Conservation (phyloP, 2,329 filamentous ascomycete genomes). For the Ustulina deusta region DNA sequence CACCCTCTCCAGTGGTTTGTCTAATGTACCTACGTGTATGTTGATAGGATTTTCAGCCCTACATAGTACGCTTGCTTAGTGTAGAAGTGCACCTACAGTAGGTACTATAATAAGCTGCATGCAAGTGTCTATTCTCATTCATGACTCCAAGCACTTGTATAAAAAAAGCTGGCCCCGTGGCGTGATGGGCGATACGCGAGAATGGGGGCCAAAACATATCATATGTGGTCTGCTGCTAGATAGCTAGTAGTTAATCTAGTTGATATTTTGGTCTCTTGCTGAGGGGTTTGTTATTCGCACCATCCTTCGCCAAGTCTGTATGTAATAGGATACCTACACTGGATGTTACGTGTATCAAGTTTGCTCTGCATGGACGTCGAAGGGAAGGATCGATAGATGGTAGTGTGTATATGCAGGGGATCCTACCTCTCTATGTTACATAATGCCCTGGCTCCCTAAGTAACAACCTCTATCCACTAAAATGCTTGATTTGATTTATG, state of each 20-base stretch:
- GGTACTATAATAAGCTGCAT: constrained; percentile 9
- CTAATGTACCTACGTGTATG: neutral
- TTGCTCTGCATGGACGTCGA: neutral
- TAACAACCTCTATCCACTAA: constrained; percentile 13
- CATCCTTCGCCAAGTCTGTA: neutral
- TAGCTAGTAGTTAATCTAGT: too few relatives aligned
- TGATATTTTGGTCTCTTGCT: constrained; percentile 1
- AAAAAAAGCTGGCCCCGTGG: neutral
- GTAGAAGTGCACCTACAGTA: neutral
- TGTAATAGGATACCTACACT: constrained; percentile 12
- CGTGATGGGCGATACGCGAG: neutral
- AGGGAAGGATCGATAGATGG: neutral
- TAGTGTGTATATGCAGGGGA: constrained; percentile 8
- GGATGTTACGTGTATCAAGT: neutral
- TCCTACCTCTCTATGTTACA: constrained; percentile 14
- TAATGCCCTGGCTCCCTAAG: neutral
- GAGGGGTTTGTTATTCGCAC: neutral
- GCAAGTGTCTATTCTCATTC: constrained; percentile 27
- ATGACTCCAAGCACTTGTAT: neutral
- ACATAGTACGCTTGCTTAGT: neutral
- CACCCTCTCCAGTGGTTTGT: neutral
- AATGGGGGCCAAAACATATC: constrained; percentile 4
- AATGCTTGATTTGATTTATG: neutral
- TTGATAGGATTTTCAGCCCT: constrained; percentile 22
- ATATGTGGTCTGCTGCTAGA: neutral